A percentile compares a stretch with the other conserved stretches of the same genome.
Conservation (phyloP, 352 stramenopile species). For the Blastocystis sp. region DNA sequence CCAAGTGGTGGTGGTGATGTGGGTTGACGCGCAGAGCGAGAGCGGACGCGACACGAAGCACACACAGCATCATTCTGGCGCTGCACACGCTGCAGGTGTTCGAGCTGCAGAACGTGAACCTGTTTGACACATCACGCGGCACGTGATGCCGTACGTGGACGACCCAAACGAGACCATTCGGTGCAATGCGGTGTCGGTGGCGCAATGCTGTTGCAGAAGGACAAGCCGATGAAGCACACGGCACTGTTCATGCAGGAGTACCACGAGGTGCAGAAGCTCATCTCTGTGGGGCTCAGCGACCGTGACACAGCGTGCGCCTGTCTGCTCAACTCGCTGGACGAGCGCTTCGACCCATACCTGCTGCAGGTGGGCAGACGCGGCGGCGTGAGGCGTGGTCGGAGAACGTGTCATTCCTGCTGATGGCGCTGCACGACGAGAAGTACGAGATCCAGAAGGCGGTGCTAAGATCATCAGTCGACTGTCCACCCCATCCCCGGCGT, state of each 20-base stretch:
- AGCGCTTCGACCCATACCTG: constrained; percentile 63
- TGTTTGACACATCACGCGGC: constrained; percentile 71
- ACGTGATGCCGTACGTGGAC: constrained; percentile 68
- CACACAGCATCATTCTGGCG: constrained; percentile 74
- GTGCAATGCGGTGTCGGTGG: constrained; percentile 19
- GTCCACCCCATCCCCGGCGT: constrained; percentile 88
- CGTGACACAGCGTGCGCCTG: constrained; percentile 41
- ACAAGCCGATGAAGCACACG: background rate
- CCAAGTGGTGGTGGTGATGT: background rate
- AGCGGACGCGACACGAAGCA: constrained; percentile 60
- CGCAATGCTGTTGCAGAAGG: constrained; percentile 34
- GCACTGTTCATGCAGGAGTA: constrained; percentile 44
- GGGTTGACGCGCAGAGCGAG: background rate
- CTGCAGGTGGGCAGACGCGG: background rate
- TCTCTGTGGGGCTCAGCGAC: constrained; percentile 56
- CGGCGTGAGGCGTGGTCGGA: constrained; percentile 45
- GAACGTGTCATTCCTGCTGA: constrained; percentile 86
- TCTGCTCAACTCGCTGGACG: constrained; percentile 52
- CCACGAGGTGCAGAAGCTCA: constrained; percentile 62
- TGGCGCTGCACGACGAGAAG: constrained; percentile 89
- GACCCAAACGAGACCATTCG: constrained; percentile 48
- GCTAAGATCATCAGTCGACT: constrained; percentile 89
- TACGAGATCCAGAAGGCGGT: constrained; percentile 83
- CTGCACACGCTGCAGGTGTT: constrained; percentile 78
- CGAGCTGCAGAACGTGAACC: constrained; percentile 77